A percentile compares a stretch with the other conserved stretches of the same genome.
Evolutionary conservation across 2,329 filamentous ascomycete genomes (phyloP).

Genomic region (Ascochyta fabae): DNA sequence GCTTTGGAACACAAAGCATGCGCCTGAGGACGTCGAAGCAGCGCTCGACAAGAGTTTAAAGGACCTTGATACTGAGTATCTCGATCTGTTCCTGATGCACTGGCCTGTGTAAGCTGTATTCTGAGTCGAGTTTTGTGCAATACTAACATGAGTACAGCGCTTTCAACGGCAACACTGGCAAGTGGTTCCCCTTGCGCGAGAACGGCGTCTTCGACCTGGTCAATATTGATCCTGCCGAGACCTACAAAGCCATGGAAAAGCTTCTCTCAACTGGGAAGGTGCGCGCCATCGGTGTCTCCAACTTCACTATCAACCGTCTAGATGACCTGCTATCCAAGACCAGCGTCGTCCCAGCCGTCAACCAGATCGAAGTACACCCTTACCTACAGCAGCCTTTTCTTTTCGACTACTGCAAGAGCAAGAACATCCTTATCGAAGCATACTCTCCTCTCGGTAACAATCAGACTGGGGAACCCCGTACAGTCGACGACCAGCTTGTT

Average conservation of each 20-base stretch:
- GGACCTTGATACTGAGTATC: conserved; percentile 67
- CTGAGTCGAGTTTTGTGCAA: background rate
- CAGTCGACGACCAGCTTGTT: conserved; percentile 50
- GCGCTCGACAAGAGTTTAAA: conserved; percentile 66
- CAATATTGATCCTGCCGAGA: conserved; percentile 81
- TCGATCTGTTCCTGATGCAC: conserved; percentile 73
- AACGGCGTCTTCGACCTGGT: conserved; percentile 71
- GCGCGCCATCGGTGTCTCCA: conserved; percentile 80
- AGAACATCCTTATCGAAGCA: conserved; percentile 74
- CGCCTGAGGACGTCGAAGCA: conserved; percentile 62
- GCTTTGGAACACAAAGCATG: conserved; percentile 79
- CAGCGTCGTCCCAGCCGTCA: conserved; percentile 70
- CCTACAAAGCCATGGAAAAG: conserved; percentile 74
- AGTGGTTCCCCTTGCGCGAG: conserved; percentile 34
- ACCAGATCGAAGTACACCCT: conserved; percentile 80
- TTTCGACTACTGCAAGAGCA: conserved; percentile 70
- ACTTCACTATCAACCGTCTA: conserved; percentile 78
- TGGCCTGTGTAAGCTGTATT: conserved; percentile 55
- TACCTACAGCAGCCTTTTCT: conserved; percentile 50
- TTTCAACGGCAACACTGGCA: conserved; percentile 41
- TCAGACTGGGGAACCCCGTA: conserved; percentile 64
- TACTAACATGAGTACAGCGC: conserved; percentile 7
- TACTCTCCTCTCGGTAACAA: conserved; percentile 74
- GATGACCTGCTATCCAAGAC: conserved; percentile 71
- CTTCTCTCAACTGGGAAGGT: conserved; percentile 71